Conservation (phyloP, 306 rosid genomes). For the Abrus pulchellus region DNA sequence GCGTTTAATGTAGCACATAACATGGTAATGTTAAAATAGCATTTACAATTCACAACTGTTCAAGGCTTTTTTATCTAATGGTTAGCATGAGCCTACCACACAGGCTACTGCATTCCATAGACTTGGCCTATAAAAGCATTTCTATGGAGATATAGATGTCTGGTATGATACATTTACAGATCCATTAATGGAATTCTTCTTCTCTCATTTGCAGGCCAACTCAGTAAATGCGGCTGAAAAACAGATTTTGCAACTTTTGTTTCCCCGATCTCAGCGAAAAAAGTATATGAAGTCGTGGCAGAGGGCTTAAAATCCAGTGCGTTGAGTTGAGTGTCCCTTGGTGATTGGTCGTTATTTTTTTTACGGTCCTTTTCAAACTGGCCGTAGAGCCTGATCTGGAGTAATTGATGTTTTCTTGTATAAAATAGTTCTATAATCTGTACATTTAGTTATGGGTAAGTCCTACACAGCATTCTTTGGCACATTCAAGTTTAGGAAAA, state of each 20-base stretch:
- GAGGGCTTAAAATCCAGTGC: constrained; percentile 41
- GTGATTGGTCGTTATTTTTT: constrained; percentile 29
- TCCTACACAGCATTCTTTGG: constrained; percentile 32
- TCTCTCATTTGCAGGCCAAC: constrained; percentile 64
- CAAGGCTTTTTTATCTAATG: constrained; percentile 9
- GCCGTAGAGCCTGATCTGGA: constrained; percentile 33
- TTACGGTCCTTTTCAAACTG: not conserved
- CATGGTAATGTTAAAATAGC: constrained; percentile 3
- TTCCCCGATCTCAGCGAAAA: constrained; percentile 77
- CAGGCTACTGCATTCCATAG: constrained; percentile 7
- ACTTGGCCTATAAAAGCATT: not conserved
- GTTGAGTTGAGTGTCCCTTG: constrained; percentile 41
- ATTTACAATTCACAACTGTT: not conserved
- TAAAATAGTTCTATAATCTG: constrained; percentile 43
- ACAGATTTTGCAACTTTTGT: constrained; percentile 87
- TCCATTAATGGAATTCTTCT: not conserved
- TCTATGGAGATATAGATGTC: not conserved
- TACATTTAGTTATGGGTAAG: constrained; percentile 35
- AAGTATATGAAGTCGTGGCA: constrained; percentile 58
- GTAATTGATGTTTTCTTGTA: constrained; percentile 28
- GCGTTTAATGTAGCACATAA: constrained; percentile 25
- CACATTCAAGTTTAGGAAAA: constrained; percentile 9
- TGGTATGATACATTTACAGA: not conserved
- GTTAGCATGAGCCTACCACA: not conserved
- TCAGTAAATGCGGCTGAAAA: constrained; percentile 78